Conservation (phyloP, 192 early-diverging fungal genomes). For the Oehlia diaphana region DNA sequence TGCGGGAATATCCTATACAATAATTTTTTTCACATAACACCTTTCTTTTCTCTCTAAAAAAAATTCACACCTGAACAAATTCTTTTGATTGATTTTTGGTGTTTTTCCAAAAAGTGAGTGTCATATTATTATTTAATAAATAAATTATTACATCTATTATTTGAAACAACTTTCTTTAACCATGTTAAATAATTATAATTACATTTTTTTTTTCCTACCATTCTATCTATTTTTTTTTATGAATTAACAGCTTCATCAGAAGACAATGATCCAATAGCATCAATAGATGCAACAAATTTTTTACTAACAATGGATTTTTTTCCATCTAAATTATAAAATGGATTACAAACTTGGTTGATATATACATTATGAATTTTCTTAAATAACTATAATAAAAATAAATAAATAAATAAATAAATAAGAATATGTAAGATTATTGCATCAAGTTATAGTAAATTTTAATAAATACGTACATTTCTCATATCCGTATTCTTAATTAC, state of each 20-base stretch:
- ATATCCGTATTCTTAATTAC: constrained; percentile 81
- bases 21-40: too few relatives aligned
- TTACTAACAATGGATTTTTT: constrained; percentile 53
- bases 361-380: constrained; percentile 83
- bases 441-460: background rate
- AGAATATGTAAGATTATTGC: background rate
- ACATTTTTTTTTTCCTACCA: too few relatives aligned
- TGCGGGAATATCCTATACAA: too few relatives aligned
- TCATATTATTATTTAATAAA: too few relatives aligned
- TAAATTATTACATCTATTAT: too few relatives aligned
- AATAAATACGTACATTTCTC: constrained; percentile 59
- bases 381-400: constrained; percentile 58
- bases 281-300: constrained; percentile 58
- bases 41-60: too few relatives aligned
- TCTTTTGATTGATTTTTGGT: too few relatives aligned
- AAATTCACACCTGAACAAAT: too few relatives aligned
- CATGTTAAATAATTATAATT: too few relatives aligned
- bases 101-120: too few relatives aligned
- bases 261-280: constrained; percentile 48
- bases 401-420: background rate
- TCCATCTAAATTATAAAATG: constrained; percentile 76
- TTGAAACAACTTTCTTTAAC: too few relatives aligned
- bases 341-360: constrained; percentile 77
- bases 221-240: background rate
- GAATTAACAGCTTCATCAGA: background rate